These are phyloP conservation scores for Hypomyces rosellus DNA, from an alignment of 2,329 filamentous ascomycete genomes.

Conservation along the genomic window DNA sequence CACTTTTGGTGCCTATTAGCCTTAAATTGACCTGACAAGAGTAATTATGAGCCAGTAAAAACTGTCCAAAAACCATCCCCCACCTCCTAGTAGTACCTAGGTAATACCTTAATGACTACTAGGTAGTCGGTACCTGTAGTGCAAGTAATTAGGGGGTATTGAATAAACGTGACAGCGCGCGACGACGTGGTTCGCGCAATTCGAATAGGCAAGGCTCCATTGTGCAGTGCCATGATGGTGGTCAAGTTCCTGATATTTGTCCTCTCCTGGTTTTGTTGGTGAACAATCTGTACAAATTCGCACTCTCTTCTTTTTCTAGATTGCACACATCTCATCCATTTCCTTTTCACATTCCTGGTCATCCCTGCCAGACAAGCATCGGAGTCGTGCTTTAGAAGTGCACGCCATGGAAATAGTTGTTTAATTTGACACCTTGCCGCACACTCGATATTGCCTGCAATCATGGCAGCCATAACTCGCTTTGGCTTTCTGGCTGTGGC, in stretches of 20 bases:
- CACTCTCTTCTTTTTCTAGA: neutral
- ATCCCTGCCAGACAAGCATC: neutral
- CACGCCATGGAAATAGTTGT: neutral
- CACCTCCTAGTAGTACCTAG: too few relatives aligned
- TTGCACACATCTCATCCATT: neutral
- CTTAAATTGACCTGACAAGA: too few relatives aligned
- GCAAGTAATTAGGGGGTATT: neutral
- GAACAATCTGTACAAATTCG: neutral
- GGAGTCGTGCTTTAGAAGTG: neutral
- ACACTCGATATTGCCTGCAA: constrained; percentile 7
- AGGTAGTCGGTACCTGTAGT: too few relatives aligned
- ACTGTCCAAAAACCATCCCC: too few relatives aligned
- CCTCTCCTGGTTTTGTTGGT: neutral
- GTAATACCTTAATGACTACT: too few relatives aligned
- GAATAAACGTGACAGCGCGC: neutral
- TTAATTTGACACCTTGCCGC: neutral
- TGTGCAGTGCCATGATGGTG: neutral
- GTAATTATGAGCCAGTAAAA: too few relatives aligned
- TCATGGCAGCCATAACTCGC: constrained; percentile 55
- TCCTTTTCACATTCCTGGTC: neutral
- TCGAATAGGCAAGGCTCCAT: neutral
- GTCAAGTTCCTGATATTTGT: neutral
- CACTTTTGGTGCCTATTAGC: too few relatives aligned
- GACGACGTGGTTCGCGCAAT: neutral
- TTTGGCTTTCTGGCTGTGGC: constrained; percentile 83